Evolutionary conservation across 1,284 basidiomycete genomes (phyloP), one percentile per base, ranked within the genome.

Genomic region (Apiotrichum gracile): DNA sequence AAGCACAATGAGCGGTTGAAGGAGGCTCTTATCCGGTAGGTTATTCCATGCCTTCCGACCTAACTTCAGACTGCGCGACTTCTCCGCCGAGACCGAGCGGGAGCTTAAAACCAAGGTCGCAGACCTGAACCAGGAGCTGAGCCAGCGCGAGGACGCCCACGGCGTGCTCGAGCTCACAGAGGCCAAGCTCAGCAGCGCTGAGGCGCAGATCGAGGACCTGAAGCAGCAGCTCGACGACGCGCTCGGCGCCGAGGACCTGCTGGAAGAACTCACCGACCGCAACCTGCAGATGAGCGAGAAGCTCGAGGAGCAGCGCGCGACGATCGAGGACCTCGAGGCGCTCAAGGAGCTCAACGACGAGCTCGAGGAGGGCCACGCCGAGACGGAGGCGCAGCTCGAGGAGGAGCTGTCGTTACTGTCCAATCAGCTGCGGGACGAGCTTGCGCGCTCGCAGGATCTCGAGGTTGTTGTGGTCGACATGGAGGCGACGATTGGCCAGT

Each of bases 321-420:
- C 88, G 0, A 91, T 97, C 48, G 94, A 97, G 68, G 94, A 98
- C 67, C 83, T 97, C 16, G 94, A 98, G 68, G 85, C 93, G 14
- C 82, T 98, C 47, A 91, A 93, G 72, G 93, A 97, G 65, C 85
- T 99, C 51, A 91, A 86, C 60, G 94, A 98, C 62, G 96, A 99
- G 75, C 81, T 99, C 3, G 96, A 98, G 73, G 94, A 98, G 75
- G 91, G 89, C 66, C 94, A 98, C 63, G 73, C 90, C 8, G 94
- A 97, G 74, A 91, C 91, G 0, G 94, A 97, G 76, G 91, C 89
- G 73, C 83, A 87, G 38, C 76, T 98, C 60, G 86, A 93, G 64
- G 90, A 90, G 52, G 93, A 97, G 53, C 81, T 97, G 39, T 86
- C 90, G 88, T 46, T 48, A 81, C 69, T 49, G 35, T 31, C 29